Evolutionary conservation across 371 early-diverging fungal genomes (phyloP).

Genomic region (Dichotomocladium elegans): DNA sequence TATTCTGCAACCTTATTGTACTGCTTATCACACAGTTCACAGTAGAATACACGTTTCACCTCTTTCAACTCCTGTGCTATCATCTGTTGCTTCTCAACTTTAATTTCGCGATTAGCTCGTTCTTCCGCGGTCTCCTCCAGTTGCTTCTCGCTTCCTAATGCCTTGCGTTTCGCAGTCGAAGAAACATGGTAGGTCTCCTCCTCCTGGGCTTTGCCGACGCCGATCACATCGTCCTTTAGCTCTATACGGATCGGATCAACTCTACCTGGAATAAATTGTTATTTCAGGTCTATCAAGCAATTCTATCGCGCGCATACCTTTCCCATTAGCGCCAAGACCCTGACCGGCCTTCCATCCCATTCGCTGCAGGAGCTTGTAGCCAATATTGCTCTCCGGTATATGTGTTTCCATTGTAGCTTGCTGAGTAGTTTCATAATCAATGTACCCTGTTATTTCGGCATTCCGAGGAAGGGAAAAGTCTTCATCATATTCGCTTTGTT

Average conservation of each 20-base stretch:
- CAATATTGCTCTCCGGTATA: conserved; percentile 24
- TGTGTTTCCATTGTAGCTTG: conserved; percentile 13
- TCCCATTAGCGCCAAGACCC: conserved; percentile 22
- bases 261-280: too few species aligned
- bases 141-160: conserved; percentile 58
- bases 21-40: conserved; percentile 77
- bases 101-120: conserved; percentile 34
- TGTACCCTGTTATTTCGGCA: conserved; percentile 10
- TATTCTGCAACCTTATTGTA: conserved; percentile 71
- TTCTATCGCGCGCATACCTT: neutral
- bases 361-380: conserved; percentile 28
- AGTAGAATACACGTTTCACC: conserved; percentile 71
- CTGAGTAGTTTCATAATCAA: conserved; percentile 10
- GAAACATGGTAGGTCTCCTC: conserved; percentile 44
- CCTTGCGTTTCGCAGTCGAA: conserved; percentile 60
- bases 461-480: conserved; percentile 15
- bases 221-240: conserved; percentile 57
- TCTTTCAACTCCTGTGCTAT: conserved; percentile 58
- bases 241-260: conserved; percentile 65
- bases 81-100: conserved; percentile 43
- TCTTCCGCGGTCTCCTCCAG: conserved; percentile 63
- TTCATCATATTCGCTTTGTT: too few species aligned
- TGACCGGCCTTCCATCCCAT: conserved; percentile 47
- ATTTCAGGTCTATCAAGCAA: too few species aligned
- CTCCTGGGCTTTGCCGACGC: conserved; percentile 63